Percentiles rank a stretch among this genome's conserved stretches.
phyloP scores from a whole-genome alignment of 768 basidiomycete genomes.

The Russula earlei region DNA sequence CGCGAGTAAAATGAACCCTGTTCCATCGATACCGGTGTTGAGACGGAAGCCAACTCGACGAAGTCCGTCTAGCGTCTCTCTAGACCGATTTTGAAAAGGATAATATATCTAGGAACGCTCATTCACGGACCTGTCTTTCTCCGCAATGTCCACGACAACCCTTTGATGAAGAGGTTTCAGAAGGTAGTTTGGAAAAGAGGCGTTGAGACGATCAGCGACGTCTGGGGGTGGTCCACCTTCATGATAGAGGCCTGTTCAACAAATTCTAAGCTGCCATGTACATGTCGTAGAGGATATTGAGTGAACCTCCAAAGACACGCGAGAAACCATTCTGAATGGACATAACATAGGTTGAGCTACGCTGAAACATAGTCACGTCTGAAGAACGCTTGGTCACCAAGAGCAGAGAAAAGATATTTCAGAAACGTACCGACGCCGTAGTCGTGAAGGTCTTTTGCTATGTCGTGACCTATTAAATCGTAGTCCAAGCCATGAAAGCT shows the following conservation, averaged over 20 bases:
- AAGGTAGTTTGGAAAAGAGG: conserved; percentile 29
- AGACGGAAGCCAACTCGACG: conserved; percentile 45
- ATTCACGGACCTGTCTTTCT: conserved; percentile 38
- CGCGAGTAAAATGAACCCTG: conserved; percentile 39
- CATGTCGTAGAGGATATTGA: neutral
- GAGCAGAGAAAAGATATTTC: neutral
- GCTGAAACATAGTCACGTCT: conserved; percentile 26
- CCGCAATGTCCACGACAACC: conserved; percentile 36
- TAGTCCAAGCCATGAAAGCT: conserved; percentile 1
- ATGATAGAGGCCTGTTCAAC: conserved; percentile 6
- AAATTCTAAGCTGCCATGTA: neutral
- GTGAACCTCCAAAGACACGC: conserved; percentile 11
- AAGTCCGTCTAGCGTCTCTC: conserved; percentile 46
- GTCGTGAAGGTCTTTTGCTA: conserved; percentile 25
- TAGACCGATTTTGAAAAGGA: conserved; percentile 16
- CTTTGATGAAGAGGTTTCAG: conserved; percentile 28
- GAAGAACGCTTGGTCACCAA: neutral
- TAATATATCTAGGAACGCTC: neutral
- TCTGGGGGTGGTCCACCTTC: conserved; percentile 29
- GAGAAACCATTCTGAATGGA: conserved; percentile 22
- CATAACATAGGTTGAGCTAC: conserved; percentile 32
- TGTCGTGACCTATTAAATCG: conserved; percentile 26
- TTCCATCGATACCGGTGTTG: conserved; percentile 39
- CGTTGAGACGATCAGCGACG: conserved; percentile 44
- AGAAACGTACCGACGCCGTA: conserved; percentile 22